Percentiles rank a stretch among this genome's conserved stretches.
Conservation (phyloP, 352 stramenopile species). For the Pythium angustatum region DNA sequence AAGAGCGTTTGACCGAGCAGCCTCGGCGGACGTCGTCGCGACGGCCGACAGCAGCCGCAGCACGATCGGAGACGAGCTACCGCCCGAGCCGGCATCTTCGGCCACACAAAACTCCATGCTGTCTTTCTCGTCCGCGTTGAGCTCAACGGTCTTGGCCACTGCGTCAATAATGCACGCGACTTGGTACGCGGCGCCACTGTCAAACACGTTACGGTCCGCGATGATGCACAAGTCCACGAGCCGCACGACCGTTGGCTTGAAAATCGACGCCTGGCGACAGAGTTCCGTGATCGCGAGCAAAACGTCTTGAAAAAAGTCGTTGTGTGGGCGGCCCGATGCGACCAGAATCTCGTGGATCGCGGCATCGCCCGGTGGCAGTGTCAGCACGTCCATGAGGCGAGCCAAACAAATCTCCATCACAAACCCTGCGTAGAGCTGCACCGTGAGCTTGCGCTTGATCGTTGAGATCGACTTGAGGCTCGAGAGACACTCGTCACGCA, state of each 20-base stretch:
- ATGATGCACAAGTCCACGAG: constrained; percentile 59
- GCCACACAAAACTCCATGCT: constrained; percentile 85
- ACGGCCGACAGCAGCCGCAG: constrained; percentile 64
- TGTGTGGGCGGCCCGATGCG: constrained; percentile 54
- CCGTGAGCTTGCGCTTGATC: constrained; percentile 48
- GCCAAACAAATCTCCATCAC: constrained; percentile 77
- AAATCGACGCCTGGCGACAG: constrained; percentile 73
- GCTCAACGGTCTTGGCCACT: constrained; percentile 79
- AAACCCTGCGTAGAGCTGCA: constrained; percentile 64
- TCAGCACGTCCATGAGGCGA: constrained; percentile 68
- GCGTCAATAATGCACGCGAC: constrained; percentile 62
- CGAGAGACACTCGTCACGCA: constrained; percentile 65
- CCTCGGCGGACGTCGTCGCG: constrained; percentile 54
- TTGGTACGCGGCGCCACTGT: constrained; percentile 23
- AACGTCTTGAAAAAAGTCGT: constrained; percentile 70
- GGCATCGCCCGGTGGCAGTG: constrained; percentile 29
- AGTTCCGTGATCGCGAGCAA: constrained; percentile 75
- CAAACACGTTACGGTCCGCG: constrained; percentile 36
- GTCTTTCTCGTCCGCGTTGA: constrained; percentile 64
- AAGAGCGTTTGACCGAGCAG: constrained; percentile 29
- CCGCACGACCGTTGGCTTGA: constrained; percentile 73
- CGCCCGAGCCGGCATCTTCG: constrained; percentile 1
- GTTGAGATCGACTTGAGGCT: constrained; percentile 78
- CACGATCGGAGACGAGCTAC: constrained; percentile 54
- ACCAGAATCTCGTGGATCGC: constrained; percentile 41